Base-by-base conservation (phyloP, 1,284 basidiomycete genomes). In the Cryptococcus sp. region DNA sequence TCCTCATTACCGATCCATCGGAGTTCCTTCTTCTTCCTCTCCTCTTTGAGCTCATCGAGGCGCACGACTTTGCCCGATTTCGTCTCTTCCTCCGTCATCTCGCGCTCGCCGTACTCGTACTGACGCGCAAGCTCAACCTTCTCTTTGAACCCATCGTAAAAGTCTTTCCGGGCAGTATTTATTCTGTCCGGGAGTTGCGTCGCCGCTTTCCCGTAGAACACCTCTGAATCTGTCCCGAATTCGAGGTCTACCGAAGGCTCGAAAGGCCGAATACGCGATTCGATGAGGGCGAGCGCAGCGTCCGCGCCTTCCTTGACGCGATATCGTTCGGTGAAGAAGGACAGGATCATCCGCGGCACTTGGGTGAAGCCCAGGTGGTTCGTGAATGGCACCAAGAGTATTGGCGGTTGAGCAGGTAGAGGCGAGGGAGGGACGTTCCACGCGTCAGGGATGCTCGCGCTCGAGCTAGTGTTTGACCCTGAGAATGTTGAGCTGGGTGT, bases 241-340 rank as follows among this genome's bases (percentile, higher is more conserved):
- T 89, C 88, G 17, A 92, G 82, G 71, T 93, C 91, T 16, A 65
- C 46, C 30, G 62, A 43, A 30, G 61, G 61, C 40, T 65, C 63
- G 60, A 96, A 84, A 2, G 88, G 86, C 23, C 91, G 85, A 1
- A 85, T 85, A 46, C 82, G 71, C 22, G 82, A 83, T 73, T 85
- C 82, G 60, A 95, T 84, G 55, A 98, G 82, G 25, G 82, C 81
- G 70, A 91, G 87, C 0, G 87, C 93, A 10, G 88, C 88, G 65
- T 96, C 88, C 17, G 89, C 89, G 42, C 94, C 94, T 19, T 84
- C 79, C 4, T 80, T 83, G 7, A 91, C 91, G 66, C 88, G 86
- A 54, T 86, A 79, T n/a, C 92, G 86, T 73, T 90, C 87, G 71
- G 93, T 93, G 82, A 97, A 98, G 79, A 92, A 95, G 67, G 88